phyloP scores from a whole-genome alignment of 164 flowering plant species.

The Brasenia schreberi region DNA sequence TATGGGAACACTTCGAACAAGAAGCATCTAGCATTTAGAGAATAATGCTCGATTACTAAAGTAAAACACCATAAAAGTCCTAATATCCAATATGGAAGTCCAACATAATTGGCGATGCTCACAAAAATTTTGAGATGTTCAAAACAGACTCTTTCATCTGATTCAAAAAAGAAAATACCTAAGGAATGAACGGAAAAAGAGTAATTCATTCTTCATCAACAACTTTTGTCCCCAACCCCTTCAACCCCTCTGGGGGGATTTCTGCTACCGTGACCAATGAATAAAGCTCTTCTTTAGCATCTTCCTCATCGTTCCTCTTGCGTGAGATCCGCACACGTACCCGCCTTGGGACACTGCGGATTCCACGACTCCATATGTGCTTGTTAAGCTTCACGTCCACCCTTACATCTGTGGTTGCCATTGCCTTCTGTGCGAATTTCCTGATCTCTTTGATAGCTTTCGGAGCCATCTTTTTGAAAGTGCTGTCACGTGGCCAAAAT shows the following conservation, averaged over 20 bases:
- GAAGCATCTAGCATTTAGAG: too few species aligned
- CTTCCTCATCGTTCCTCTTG: constrained; percentile 46
- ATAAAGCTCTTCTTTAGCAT: constrained; percentile 46
- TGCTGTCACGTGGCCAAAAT: constrained; percentile 9
- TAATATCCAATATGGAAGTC: too few species aligned
- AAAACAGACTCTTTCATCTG: too few species aligned
- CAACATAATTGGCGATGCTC: too few species aligned
- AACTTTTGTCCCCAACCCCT: constrained; percentile 35
- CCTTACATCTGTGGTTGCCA: constrained; percentile 27
- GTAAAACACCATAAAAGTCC: too few species aligned
- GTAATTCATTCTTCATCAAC: constrained; percentile 21
- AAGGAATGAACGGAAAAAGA: not conserved
- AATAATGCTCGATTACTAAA: too few species aligned
- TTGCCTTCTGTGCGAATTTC: constrained; percentile 25
- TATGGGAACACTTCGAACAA: too few species aligned
- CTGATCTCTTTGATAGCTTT: constrained; percentile 29
- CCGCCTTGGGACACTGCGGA: constrained; percentile 33
- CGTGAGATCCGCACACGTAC: constrained; percentile 33
- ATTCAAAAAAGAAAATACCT: too few species aligned
- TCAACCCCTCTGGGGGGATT: constrained; percentile 30
- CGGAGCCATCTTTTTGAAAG: constrained; percentile 33
- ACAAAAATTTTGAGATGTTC: too few species aligned
- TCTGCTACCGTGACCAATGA: constrained; percentile 46
- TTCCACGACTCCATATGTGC: constrained; percentile 43
- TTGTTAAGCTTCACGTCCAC: constrained; percentile 41